These are phyloP conservation scores for Rhododendron henanense DNA, from an alignment of 148 eudicot genomes.

Conservation along the genomic window DNA sequence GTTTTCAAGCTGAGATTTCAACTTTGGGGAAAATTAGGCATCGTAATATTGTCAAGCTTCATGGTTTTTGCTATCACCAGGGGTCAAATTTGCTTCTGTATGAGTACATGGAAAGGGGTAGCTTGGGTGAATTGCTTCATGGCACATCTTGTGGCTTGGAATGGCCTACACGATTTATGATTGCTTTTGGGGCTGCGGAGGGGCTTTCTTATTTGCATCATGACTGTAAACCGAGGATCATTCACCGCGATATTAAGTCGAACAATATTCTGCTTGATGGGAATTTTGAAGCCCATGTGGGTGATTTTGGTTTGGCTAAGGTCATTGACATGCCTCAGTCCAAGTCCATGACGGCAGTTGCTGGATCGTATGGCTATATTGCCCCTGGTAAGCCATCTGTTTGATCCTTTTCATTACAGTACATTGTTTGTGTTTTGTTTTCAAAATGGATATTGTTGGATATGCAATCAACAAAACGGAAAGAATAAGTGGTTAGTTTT, in stretches of 20 bases:
- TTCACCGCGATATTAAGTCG: slow-evolving; percentile 93
- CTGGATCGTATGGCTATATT: slow-evolving; percentile 97
- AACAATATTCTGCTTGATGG: slow-evolving; percentile 87
- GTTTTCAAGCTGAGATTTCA: slow-evolving; percentile 86
- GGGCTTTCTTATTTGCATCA: slow-evolving; percentile 95
- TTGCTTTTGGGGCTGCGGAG: slow-evolving; percentile 93
- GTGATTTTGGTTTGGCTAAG: slow-evolving; percentile 98
- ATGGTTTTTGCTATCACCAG: slow-evolving; percentile 89
- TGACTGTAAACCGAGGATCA: slow-evolving; percentile 92
- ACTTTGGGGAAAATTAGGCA: slow-evolving; percentile 94
- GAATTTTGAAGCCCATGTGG: slow-evolving; percentile 95
- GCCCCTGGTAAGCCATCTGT: slow-evolving; percentile 77
- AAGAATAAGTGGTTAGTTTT: not conserved
- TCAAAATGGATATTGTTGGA: not conserved
- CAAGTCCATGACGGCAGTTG: slow-evolving; percentile 92
- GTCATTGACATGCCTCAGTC: slow-evolving; percentile 96
- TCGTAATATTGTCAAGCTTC: slow-evolving; percentile 87
- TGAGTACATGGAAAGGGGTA: slow-evolving; percentile 90
- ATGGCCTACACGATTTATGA: slow-evolving; percentile 72
- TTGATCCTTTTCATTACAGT: not conserved
- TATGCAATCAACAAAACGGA: not conserved
- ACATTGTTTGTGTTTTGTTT: not conserved
- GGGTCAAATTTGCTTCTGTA: slow-evolving; percentile 84
- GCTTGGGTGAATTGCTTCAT: slow-evolving; percentile 90
- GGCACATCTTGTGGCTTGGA: slow-evolving; percentile 55